These are phyloP conservation scores for Aspergillus haitiensis DNA, from an alignment of 495 filamentous ascomycete genomes.

Conservation along the genomic window DNA sequence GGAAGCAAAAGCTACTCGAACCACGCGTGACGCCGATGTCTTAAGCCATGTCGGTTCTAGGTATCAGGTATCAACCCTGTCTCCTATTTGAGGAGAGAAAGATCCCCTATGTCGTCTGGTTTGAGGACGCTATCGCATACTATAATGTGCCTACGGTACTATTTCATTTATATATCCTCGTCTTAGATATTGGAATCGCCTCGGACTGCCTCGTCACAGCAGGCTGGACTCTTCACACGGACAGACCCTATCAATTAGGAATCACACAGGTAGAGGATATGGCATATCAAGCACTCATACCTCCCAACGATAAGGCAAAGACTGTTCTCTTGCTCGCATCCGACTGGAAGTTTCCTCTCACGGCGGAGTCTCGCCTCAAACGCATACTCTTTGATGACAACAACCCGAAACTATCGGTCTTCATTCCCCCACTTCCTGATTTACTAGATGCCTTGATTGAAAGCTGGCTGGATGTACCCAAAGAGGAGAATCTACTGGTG, in stretches of 20 bases:
- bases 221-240: conserved; percentile 24
- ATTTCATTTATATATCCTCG: conserved; percentile 32
- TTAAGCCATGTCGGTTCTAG: no score
- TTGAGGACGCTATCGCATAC: conserved; percentile 30
- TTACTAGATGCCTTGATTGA: no score
- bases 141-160: conserved; percentile 30
- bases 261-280: conserved; percentile 25
- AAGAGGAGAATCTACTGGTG: no score
- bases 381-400: no score
- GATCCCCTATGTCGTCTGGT: conserved; percentile 23
- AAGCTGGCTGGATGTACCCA: no score
- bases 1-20: no score
- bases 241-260: conserved; percentile 5
- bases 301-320: conserved; percentile 17
- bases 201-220: conserved; percentile 17
- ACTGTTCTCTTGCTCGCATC: conserved; percentile 26
- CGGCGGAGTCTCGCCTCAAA: neutral
- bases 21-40: no score
- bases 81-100: conserved; percentile 1
- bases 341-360: conserved; percentile 21
- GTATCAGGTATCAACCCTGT: conserved; percentile 1
- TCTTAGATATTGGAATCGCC: conserved; percentile 24
- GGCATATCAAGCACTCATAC: conserved; percentile 20
- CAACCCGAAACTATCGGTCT: no score
- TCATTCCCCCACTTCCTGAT: no score